A percentile compares a stretch with the other conserved stretches of the same genome.
These are phyloP conservation scores for Kwoniella newhampshirensis DNA, from an alignment of 768 basidiomycete genomes.

Conservation along the genomic window DNA sequence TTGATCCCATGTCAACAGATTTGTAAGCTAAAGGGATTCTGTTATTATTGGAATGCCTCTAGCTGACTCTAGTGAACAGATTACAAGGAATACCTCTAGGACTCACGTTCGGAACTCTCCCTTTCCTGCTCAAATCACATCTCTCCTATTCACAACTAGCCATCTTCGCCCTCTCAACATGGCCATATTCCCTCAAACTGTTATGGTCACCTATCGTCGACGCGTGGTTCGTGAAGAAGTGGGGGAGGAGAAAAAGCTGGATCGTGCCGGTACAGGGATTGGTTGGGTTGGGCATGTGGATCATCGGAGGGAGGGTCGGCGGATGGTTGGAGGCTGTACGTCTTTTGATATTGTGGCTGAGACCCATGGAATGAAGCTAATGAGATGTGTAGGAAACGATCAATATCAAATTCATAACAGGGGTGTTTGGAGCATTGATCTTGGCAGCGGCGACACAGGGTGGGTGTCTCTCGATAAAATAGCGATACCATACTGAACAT, in stretches of 20 bases:
- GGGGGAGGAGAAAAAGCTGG: constrained; percentile 96
- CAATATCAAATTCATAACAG: constrained; percentile 73
- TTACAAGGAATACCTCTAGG: constrained; percentile 89
- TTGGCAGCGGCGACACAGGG: constrained; percentile 97
- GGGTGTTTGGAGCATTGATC: constrained; percentile 83
- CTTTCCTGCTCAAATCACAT: constrained; percentile 92
- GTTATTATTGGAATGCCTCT: too few species aligned
- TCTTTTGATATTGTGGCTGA: not conserved
- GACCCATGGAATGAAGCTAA: not conserved
- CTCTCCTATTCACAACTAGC: constrained; percentile 96
- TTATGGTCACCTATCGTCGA: constrained; percentile 98
- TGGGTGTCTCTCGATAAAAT: constrained; percentile 54
- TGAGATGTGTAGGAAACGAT: constrained; percentile 66
- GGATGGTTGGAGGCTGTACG: constrained; percentile 74
- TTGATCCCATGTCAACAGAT: constrained; percentile 16
- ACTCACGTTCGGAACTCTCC: constrained; percentile 91
- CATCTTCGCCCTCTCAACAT: constrained; percentile 81
- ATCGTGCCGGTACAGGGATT: constrained; percentile 95
- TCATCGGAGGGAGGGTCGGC: constrained; percentile 63
- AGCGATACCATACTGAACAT: too few species aligned
- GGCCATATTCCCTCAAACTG: constrained; percentile 84
- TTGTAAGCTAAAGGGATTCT: constrained; percentile 11
- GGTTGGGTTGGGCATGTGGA: constrained; percentile 68
- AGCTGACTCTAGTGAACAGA: constrained; percentile 49
- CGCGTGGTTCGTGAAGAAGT: constrained; percentile 68